Base-by-base conservation (phyloP, 441 rosid genomes). In the Hypseocharis bilobata region DNA sequence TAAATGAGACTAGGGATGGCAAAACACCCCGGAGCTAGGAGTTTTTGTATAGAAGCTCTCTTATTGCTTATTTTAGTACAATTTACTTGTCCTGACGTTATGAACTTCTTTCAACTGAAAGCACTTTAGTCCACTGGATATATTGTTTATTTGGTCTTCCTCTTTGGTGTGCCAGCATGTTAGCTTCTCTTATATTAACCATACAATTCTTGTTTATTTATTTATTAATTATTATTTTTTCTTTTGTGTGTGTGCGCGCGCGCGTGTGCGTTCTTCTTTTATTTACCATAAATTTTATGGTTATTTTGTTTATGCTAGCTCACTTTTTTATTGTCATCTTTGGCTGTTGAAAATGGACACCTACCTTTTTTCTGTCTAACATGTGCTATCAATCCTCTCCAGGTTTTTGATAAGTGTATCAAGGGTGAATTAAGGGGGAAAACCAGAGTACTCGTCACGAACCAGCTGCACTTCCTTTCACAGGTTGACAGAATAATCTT, bases 381-480 rank as follows among this genome's bases (percentile, higher is more conserved):
- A 60, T 59, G 68, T 63, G 26, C 60, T 30, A 10, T 25, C 59
- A 62, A 69, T 69, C 61, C 16, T 68, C 68, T 65, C 47, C 77
- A 93, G 98, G 98, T 92, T 70, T 92, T 92, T 75, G 92, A 92
- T 69, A 83, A 81, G 76, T 92, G 94, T 75, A 79, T 92, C 69
- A 88, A 85, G 80, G 88, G 85, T 76, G 96, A 88, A 77, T 79
- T 92, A 62, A 78, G 75, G 40, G 81, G 82, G 66, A 92, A 82
- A 79, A 92, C 98, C 32, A 85, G 98, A 78, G 96, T 92, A 74
- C 98, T 92, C 74, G 98, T 92, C 70, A 92, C 97, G 14, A 92
- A 92, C 82, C 97, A 92, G 74, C 83, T 92, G 36, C 98, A 92
- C 77, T 92, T 90, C 72, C 91, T 92, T 62, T 88, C 98, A 36